Base-by-base conservation (phyloP, 129 eudicot species). In the Artemisia tridentata region DNA sequence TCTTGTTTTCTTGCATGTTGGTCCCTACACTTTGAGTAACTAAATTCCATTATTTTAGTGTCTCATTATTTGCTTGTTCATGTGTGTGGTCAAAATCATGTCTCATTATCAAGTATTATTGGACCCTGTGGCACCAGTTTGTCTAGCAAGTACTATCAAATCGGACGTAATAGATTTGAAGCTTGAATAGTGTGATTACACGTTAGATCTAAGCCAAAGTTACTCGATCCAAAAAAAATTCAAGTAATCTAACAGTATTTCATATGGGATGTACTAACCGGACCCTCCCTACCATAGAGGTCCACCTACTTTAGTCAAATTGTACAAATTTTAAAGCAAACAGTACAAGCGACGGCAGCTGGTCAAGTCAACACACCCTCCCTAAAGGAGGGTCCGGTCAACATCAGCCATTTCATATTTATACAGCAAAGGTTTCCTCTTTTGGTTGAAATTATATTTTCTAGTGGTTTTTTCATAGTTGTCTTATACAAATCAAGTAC, bases 1-100 rank as follows among this genome's bases (percentile, higher is more conserved):
- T 38, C 1, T 38, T 38, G 45, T 38, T 27, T 50, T 25, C n/a
- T 50, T 63, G 21, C 55, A 20, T 10, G 43, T 50, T 76, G 80
- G 70, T 69, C 55, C 71, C 71, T 34, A 69, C 63, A 67, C 1
- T 51, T 65, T n/a, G 29, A 41, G 60, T 56, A 43, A 5, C 63
- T 43, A 63, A 53, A 27, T 53, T 62, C 15, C 53, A 52, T 77
- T 43, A 27, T 68, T 68, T 77, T 70, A 52, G 64, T 18, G 72
- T 71, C 48, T 38, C 18, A 15, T 11, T n/a, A 41, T 77, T 4
- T 54, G 7, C 10, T n/a, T 41, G 7, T 20, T 31, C 43, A 9
- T 53, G 2, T 53, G 72, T 56, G 68, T 58, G 16, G 80, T 77
- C 80, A 77, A 16, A 52, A 21, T 71, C 80, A 38, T 2, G 69